Conservation (phyloP, 2,329 filamentous ascomycete species). For the Sporothrix luriei region DNA sequence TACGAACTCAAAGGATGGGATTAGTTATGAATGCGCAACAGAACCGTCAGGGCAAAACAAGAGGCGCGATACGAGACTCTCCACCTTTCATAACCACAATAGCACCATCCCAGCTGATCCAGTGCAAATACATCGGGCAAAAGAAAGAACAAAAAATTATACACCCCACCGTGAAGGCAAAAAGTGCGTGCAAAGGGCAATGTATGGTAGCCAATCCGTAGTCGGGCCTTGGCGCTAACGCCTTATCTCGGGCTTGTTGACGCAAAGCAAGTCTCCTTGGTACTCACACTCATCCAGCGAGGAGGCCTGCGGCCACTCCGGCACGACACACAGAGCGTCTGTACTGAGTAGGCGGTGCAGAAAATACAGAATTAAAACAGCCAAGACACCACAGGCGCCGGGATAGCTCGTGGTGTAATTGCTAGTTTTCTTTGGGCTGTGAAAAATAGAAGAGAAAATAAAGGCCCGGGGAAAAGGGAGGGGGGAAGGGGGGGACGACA, state of each 20-base stretch:
- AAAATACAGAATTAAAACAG: neutral
- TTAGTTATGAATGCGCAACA: constrained; percentile 19
- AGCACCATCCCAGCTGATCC: neutral
- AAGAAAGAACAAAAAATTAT: neutral
- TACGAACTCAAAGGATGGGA: constrained; percentile 2
- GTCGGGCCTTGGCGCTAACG: neutral
- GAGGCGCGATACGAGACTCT: constrained; percentile 11
- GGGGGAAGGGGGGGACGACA: too few relatives aligned
- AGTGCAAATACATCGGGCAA: neutral
- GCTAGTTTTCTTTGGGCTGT: too few relatives aligned
- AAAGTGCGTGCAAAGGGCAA: neutral
- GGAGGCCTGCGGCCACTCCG: constrained; percentile 17
- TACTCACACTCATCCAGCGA: neutral
- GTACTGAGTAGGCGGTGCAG: neutral
- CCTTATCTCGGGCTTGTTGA: constrained; percentile 19
- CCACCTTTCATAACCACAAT: constrained; percentile 9
- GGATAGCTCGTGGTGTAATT: too few relatives aligned
- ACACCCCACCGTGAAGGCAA: neutral
- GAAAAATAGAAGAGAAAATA: too few relatives aligned
- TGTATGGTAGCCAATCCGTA: neutral
- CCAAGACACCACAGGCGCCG: neutral
- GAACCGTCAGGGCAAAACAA: neutral
- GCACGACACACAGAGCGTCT: constrained; percentile 7
- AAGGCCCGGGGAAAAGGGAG: too few relatives aligned
- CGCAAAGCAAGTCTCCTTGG: neutral